A percentile compares a stretch with the other conserved stretches of the same genome.
phyloP scores from a whole-genome alignment of 2,329 filamentous ascomycete species.

The Rachicladosporium sp. region DNA sequence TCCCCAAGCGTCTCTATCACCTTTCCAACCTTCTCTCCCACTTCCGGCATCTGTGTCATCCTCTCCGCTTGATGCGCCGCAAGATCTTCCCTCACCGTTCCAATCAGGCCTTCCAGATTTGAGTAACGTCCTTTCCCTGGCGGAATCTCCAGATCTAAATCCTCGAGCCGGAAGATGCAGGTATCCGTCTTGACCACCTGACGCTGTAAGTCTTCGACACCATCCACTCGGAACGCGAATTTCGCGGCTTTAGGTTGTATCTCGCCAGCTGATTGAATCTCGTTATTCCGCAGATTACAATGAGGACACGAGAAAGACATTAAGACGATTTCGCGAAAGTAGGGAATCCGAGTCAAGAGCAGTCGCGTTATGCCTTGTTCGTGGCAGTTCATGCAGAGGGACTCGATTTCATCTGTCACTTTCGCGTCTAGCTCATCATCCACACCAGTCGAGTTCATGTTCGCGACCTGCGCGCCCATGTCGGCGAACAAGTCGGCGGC shows the following conservation, averaged over 20 bases:
- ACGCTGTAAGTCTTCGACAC: slow-evolving; percentile 61
- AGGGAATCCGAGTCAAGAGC: slow-evolving; percentile 87
- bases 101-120: slow-evolving; percentile 81
- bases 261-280: slow-evolving; percentile 82
- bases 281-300: slow-evolving; percentile 81
- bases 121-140: slow-evolving; percentile 81
- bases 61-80: slow-evolving; percentile 70
- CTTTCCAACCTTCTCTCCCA: slow-evolving; percentile 64
- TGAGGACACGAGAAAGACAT: slow-evolving; percentile 93
- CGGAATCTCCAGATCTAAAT: slow-evolving; percentile 87
- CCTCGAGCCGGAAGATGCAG: slow-evolving; percentile 74
- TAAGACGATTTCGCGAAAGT: slow-evolving; percentile 93
- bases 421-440: slow-evolving; percentile 31
- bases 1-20: slow-evolving; percentile 61
- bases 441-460: slow-evolving; percentile 22
- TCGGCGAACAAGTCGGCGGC: slow-evolving; percentile 40
- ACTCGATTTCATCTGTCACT: slow-evolving; percentile 42
- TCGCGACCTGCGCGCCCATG: slow-evolving; percentile 38
- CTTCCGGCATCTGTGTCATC: slow-evolving; percentile 63
- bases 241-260: slow-evolving; percentile 81
- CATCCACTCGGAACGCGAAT: slow-evolving; percentile 70
- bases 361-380: slow-evolving; percentile 63
- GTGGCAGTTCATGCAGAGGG: slow-evolving; percentile 44
- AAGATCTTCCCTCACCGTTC: slow-evolving; percentile 66
- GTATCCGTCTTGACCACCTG: slow-evolving; percentile 89